Conservation (phyloP, 2,329 filamentous ascomycete species). For the Ophiocordyceps camponoti-saundersi region DNA sequence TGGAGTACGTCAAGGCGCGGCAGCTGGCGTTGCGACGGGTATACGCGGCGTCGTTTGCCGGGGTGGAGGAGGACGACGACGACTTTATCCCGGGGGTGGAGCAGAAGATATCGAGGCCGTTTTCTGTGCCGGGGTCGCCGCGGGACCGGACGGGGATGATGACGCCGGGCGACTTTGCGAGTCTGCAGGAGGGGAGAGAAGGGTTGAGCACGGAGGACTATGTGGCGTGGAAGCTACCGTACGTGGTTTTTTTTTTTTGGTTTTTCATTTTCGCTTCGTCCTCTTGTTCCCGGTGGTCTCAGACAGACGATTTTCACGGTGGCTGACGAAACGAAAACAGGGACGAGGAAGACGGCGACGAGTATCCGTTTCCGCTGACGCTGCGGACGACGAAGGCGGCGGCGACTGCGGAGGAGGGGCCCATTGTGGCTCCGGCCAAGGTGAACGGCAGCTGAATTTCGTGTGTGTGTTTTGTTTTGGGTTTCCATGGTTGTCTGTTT, state of each 20-base stretch:
- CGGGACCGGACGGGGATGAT: constrained; percentile 90
- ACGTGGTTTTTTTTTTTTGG: constrained; percentile 28
- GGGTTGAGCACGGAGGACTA: constrained; percentile 93
- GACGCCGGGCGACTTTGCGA: constrained; percentile 96
- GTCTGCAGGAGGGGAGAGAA: constrained; percentile 84
- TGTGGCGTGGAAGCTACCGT: constrained; percentile 95
- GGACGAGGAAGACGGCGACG: constrained; percentile 84
- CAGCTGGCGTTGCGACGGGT: constrained; percentile 83
- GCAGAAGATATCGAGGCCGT: constrained; percentile 84
- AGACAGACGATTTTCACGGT: not conserved
- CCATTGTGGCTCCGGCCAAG: constrained; percentile 7
- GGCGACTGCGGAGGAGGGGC: constrained; percentile 4
- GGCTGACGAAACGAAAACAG: constrained; percentile 22
- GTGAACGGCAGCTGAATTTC: constrained; percentile 6
- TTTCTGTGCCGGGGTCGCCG: constrained; percentile 87
- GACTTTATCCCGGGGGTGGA: constrained; percentile 87
- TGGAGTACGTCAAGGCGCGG: constrained; percentile 97
- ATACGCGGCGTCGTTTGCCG: constrained; percentile 72
- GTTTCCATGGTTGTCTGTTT: too few species aligned
- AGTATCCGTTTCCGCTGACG: constrained; percentile 43
- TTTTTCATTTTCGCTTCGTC: too few species aligned
- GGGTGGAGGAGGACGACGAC: constrained; percentile 66
- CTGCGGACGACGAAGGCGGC: constrained; percentile 33
- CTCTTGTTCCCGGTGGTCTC: too few species aligned
- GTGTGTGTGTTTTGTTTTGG: too few species aligned